Evolutionary conservation across 2,329 filamentous ascomycete species (phyloP).

Genomic region (Penicillium fuscoglaucum): DNA sequence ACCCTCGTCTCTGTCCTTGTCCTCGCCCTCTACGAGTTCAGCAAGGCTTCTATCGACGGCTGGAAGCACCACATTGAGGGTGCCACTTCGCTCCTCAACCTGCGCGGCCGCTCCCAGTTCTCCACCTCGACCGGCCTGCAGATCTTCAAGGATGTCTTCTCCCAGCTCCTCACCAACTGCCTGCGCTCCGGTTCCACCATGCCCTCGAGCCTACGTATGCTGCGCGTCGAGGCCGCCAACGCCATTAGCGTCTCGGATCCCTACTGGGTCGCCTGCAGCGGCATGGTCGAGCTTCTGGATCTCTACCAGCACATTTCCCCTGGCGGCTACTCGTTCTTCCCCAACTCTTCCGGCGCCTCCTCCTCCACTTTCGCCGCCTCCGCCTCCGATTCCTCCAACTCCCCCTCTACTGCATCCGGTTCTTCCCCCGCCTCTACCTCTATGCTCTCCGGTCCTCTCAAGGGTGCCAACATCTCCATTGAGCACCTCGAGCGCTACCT

Average conservation of each 20-base stretch:
- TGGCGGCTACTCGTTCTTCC: not conserved
- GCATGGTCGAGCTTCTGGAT: not conserved
- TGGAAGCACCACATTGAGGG: not conserved
- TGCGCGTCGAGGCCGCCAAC: not conserved
- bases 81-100: not conserved
- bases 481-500: not conserved
- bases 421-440: not conserved
- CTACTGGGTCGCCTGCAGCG: not conserved
- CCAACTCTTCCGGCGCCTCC: not conserved
- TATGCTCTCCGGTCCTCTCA: not conserved
- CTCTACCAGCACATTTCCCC: not conserved
- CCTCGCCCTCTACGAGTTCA: not conserved
- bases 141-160: not conserved
- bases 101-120: not conserved
- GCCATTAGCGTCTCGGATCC: not conserved
- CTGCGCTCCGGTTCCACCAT: not conserved
- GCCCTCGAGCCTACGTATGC: not conserved
- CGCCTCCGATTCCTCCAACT: not conserved
- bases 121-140: not conserved
- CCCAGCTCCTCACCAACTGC: not conserved
- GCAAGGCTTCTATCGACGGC: not conserved
- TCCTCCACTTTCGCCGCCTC: not conserved
- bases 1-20: not conserved
- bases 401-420: not conserved
- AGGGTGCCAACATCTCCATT: not conserved